Evolutionary conservation across 148 eudicot genomes (phyloP).

Genomic region (Mesembryanthemum crystallinum): DNA sequence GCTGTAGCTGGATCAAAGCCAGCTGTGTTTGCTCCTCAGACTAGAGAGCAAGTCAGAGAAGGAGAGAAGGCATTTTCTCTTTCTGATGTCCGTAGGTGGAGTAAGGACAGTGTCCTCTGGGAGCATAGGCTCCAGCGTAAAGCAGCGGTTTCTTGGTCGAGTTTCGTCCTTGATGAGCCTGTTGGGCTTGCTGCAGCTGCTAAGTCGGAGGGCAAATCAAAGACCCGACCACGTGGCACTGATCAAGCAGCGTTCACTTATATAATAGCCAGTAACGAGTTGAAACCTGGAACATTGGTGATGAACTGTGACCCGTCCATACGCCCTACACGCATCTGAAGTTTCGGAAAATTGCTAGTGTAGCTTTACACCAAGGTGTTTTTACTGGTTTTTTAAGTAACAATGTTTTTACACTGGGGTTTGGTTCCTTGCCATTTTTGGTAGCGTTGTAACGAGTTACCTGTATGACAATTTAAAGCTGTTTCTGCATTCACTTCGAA

Average conservation of each 20-base stretch:
- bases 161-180: slow-evolving; percentile 34
- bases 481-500: not conserved
- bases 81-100: slow-evolving; percentile 43
- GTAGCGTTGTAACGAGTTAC: no score
- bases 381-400: not conserved
- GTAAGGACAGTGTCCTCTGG: slow-evolving; percentile 43
- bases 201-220: slow-evolving; percentile 23
- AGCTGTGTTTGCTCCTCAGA: slow-evolving; percentile 33
- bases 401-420: not conserved
- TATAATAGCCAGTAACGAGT: slow-evolving; percentile 45
- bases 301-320: slow-evolving; percentile 43
- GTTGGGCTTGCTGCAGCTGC: slow-evolving; percentile 33
- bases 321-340: slow-evolving; percentile 20
- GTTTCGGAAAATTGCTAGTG: slow-evolving; percentile 18
- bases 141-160: slow-evolving; percentile 48
- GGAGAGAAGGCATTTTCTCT: slow-evolving; percentile 29
- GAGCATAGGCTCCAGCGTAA: slow-evolving; percentile 47
- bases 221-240: slow-evolving; percentile 16
- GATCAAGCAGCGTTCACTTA: slow-evolving; percentile 42
- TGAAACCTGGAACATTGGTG: slow-evolving; percentile 50
- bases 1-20: slow-evolving; percentile 58
- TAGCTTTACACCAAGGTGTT: not conserved
- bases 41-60: slow-evolving; percentile 22
- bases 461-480: no score
- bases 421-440: no score